Evolutionary conservation across 2,329 filamentous ascomycete genomes (phyloP).

Genomic region (Colletotrichum tamarilloi): DNA sequence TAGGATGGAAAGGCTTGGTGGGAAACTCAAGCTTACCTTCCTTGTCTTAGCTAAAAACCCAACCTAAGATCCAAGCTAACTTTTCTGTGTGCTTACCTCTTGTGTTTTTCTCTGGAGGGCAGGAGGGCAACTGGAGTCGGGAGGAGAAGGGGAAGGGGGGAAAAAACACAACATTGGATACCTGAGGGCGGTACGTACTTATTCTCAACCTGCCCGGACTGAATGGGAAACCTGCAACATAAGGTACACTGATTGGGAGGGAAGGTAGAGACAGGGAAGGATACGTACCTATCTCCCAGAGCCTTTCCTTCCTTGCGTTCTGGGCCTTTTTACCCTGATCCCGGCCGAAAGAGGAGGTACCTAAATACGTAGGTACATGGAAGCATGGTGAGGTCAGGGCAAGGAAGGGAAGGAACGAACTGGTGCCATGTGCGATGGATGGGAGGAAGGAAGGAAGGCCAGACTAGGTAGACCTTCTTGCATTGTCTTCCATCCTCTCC

Average conservation of each 20-base stretch:
- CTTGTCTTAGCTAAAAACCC: conserved; percentile 10
- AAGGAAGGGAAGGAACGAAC: neutral
- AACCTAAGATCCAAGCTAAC: conserved; percentile 16
- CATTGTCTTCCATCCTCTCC: neutral
- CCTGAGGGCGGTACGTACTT: neutral
- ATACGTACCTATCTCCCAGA: conserved; percentile 9
- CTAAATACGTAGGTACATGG: neutral
- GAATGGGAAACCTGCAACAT: neutral
- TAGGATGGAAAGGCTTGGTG: conserved; percentile 25
- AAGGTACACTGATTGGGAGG: neutral
- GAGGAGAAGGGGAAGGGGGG: neutral
- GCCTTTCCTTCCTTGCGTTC: neutral
- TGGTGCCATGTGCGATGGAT: neutral
- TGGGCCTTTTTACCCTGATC: neutral
- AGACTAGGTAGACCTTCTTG: neutral
- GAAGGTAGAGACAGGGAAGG: neutral
- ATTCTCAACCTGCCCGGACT: neutral
- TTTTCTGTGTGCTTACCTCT: neutral
- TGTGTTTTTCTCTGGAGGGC: neutral
- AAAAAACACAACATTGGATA: neutral
- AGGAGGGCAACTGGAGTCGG: neutral
- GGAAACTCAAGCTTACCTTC: conserved; percentile 4
- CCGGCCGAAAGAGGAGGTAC: neutral
- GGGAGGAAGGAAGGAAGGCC: neutral
- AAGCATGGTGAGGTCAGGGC: neutral